Percentiles rank a stretch among this genome's conserved stretches.
Conservation (phyloP, 495 filamentous ascomycete species). For the Hypoxylon fuscum region DNA sequence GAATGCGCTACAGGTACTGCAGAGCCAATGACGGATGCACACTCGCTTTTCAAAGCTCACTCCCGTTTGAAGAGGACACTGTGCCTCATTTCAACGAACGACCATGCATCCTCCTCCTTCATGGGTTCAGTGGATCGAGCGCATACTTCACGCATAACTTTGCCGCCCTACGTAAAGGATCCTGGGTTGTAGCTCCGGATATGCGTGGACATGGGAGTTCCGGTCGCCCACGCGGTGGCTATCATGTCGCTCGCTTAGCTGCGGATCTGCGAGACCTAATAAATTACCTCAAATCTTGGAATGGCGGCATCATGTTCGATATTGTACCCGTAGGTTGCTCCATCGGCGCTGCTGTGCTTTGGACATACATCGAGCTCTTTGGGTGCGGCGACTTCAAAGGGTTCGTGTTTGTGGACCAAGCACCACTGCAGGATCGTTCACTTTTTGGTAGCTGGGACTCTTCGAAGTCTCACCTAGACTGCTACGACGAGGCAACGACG, state of each 20-base stretch:
- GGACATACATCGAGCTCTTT: slow-evolving; percentile 56
- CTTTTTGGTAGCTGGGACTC: slow-evolving; percentile 40
- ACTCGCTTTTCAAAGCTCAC: slow-evolving; percentile 47
- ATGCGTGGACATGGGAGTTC: slow-evolving; percentile 56
- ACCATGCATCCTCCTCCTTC: slow-evolving; percentile 48
- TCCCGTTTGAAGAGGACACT: slow-evolving; percentile 21
- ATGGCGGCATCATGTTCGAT: neutral
- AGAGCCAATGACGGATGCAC: slow-evolving; percentile 45
- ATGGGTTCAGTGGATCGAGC: slow-evolving; percentile 58
- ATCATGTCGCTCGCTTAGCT: slow-evolving; percentile 57
- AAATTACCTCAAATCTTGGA: slow-evolving; percentile 27
- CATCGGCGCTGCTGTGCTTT: slow-evolving; percentile 57
- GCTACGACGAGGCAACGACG: slow-evolving; percentile 51
- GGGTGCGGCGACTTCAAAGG: slow-evolving; percentile 43
- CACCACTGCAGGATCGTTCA: slow-evolving; percentile 54
- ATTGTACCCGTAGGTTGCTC: slow-evolving; percentile 53
- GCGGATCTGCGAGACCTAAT: slow-evolving; percentile 51
- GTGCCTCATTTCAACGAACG: slow-evolving; percentile 8
- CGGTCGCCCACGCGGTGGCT: slow-evolving; percentile 47
- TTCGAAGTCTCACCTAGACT: slow-evolving; percentile 45
- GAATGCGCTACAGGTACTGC: slow-evolving; percentile 41
- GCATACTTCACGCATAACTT: slow-evolving; percentile 54
- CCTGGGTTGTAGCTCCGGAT: slow-evolving; percentile 54
- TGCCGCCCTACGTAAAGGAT: slow-evolving; percentile 25
- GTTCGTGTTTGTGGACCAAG: slow-evolving; percentile 58